Evolutionary conservation across 139 green algal genomes (phyloP).

Genomic region (Ulvella scutata): DNA sequence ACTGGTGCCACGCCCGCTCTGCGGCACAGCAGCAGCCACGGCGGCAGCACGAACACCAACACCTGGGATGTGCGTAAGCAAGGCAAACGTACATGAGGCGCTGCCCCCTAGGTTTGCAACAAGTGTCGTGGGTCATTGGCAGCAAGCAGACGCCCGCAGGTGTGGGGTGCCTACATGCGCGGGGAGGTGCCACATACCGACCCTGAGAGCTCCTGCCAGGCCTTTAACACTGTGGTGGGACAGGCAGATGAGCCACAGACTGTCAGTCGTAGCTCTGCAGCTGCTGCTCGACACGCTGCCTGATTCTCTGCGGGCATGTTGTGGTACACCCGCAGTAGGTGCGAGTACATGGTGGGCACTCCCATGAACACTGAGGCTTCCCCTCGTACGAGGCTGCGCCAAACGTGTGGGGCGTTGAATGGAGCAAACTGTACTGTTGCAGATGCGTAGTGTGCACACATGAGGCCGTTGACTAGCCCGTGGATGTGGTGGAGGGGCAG

Average conservation of each 20-base stretch:
- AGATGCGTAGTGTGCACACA: constrained; percentile 47
- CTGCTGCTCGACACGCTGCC: constrained; percentile 21
- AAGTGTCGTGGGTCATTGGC: too few relatives aligned
- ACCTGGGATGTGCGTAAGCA: too few relatives aligned
- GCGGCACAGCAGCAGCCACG: constrained; percentile 18
- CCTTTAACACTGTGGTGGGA: constrained; percentile 54
- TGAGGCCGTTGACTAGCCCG: constrained; percentile 84
- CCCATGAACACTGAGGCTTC: constrained; percentile 77
- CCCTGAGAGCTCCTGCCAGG: constrained; percentile 44
- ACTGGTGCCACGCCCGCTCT: not conserved
- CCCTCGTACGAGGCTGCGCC: constrained; percentile 36
- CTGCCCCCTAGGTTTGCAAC: too few relatives aligned
- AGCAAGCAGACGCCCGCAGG: too few relatives aligned
- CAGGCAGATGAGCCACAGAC: constrained; percentile 81
- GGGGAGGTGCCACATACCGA: not conserved
- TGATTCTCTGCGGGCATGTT: constrained; percentile 24
- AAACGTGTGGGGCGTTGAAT: constrained; percentile 55
- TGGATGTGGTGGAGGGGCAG: constrained; percentile 94
- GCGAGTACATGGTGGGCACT: constrained; percentile 92
- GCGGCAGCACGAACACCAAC: constrained; percentile 9
- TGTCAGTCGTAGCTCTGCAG: constrained; percentile 46
- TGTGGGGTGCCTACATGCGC: too few relatives aligned
- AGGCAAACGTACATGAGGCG: too few relatives aligned
- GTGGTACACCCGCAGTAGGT: constrained; percentile 57
- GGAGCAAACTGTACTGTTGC: constrained; percentile 61